Evolutionary conservation across 208 protist genomes (phyloP), one percentile per base, ranked within the genome.

Genomic region (Acanthamoeba royreba): DNA sequence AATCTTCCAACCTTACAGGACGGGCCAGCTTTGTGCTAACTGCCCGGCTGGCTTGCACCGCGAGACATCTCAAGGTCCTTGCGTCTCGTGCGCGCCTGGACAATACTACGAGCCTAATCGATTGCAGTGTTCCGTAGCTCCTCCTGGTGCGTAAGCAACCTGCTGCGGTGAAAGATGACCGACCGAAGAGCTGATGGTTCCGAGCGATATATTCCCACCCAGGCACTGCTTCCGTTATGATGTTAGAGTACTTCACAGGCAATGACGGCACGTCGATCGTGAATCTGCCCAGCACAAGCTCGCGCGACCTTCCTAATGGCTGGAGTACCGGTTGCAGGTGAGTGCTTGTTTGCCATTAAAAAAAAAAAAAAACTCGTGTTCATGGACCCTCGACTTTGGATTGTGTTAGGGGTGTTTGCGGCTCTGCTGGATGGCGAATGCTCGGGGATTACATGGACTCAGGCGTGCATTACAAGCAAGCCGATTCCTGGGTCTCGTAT

Each of bases 391-490:
- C 28, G n/a, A 5, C 0, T 4, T 9, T 25, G 4, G 74, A 38
- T 81, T 11, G 40, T 11, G 0, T 15, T 25, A 72, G 85, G 58
- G 87, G 63, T 22, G 83, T 90, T 40, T 92, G 87, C 47, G 87
- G 87, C n/a, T 81, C 61, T 28, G 43, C 46, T 13, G 87, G 87
- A 17, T 92, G 87, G 87, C 2, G 87, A 35, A 31, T 92, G 19
- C 17, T 79, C 38, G 87, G 87, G 19, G 47, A 72, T n/a, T 55
- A 58, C 47, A 92, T 92, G 87, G 87, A 92, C 38, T 92, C 87
- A 0, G 87, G 87, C 17, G 4, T 79, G 66, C 87, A 92, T 28
- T 92, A 38, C 63, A 2, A 92, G 31, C 87, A 92, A 45, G 87
- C 63, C 43, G 87, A 92, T 61, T 31, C 58, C 5, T 92, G 87